These are phyloP conservation scores for Chalciporus sphaerocephalus DNA, from an alignment of 768 basidiomycete species.

Conservation along the genomic window DNA sequence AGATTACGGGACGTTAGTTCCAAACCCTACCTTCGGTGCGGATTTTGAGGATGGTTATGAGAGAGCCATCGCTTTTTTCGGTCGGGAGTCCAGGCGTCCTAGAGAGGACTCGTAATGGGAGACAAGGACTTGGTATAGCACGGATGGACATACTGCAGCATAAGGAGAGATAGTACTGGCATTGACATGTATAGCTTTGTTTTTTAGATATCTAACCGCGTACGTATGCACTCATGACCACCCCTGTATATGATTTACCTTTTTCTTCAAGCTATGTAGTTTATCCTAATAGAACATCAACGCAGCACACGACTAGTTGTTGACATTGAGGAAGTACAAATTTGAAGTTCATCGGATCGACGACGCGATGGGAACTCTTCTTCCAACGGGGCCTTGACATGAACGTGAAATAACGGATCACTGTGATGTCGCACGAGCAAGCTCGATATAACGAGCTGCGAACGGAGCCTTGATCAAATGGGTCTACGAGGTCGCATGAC, in stretches of 20 bases:
- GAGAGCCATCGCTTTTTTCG: conserved; percentile 25
- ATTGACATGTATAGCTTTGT: not conserved
- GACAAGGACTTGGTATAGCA: not conserved
- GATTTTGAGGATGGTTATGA: conserved; percentile 25
- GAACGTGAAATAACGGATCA: too few species aligned
- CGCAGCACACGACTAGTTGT: too few species aligned
- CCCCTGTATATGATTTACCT: too few species aligned
- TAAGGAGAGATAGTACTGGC: not conserved
- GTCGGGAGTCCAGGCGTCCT: conserved; percentile 6
- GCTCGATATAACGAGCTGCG: conserved; percentile 19
- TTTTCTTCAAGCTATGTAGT: too few species aligned
- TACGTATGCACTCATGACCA: not conserved
- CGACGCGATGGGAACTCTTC: too few species aligned
- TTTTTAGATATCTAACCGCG: conserved; percentile 14
- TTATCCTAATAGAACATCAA: too few species aligned
- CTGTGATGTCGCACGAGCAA: conserved; percentile 2
- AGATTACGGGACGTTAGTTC: conserved; percentile 25
- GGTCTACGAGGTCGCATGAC: conserved; percentile 6
- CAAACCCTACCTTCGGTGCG: conserved; percentile 13
- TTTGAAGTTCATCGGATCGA: too few species aligned
- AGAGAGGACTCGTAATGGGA: not conserved
- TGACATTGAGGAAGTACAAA: too few species aligned
- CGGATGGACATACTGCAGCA: conserved; percentile 1
- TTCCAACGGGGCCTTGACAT: too few species aligned
- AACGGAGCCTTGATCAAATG: conserved; percentile 14